A percentile compares a stretch with the other conserved stretches of the same genome.
These are phyloP conservation scores for Apiotrichum montevideense DNA, from an alignment of 1,284 basidiomycete genomes.

Conservation along the genomic window DNA sequence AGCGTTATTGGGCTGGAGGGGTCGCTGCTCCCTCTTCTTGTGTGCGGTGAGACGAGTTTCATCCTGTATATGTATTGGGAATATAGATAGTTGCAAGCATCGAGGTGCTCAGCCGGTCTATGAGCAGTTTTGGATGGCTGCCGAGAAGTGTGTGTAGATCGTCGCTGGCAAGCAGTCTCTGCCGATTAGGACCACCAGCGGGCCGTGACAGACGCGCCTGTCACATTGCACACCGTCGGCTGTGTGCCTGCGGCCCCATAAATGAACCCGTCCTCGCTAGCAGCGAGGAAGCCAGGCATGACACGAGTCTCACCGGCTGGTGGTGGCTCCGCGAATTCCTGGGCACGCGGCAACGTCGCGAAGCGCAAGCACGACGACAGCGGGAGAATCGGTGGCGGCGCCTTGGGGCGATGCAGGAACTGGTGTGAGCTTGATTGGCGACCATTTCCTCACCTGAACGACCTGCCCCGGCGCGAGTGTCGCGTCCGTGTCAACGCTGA, in stretches of 20 bases:
- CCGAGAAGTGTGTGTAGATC: too few species aligned
- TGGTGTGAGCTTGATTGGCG: neutral
- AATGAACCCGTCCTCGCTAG: slow-evolving; percentile 12
- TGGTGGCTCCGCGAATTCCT: neutral
- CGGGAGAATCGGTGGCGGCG: neutral
- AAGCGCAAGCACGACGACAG: slow-evolving; percentile 3
- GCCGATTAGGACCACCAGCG: neutral
- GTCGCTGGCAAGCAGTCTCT: too few species aligned
- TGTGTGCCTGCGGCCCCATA: neutral
- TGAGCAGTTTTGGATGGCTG: too few species aligned
- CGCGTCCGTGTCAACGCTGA: slow-evolving; percentile 61
- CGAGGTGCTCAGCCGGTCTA: too few species aligned
- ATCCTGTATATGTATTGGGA: too few species aligned
- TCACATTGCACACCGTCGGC: slow-evolving; percentile 7
- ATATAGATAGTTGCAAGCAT: too few species aligned
- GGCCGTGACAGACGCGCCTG: slow-evolving; percentile 6
- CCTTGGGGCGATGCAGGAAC: slow-evolving; percentile 10
- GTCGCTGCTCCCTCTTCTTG: too few species aligned
- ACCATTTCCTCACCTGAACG: slow-evolving; percentile 54
- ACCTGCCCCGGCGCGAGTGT: slow-evolving; percentile 56
- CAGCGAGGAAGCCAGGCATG: slow-evolving; percentile 9
- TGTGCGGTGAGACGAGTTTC: too few species aligned
- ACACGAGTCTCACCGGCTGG: neutral
- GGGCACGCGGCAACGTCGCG: slow-evolving; percentile 3
- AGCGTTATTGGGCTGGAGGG: too few species aligned